These are phyloP conservation scores for Hysterium pulicare DNA, from an alignment of 2,329 filamentous ascomycete genomes.

Conservation along the genomic window DNA sequence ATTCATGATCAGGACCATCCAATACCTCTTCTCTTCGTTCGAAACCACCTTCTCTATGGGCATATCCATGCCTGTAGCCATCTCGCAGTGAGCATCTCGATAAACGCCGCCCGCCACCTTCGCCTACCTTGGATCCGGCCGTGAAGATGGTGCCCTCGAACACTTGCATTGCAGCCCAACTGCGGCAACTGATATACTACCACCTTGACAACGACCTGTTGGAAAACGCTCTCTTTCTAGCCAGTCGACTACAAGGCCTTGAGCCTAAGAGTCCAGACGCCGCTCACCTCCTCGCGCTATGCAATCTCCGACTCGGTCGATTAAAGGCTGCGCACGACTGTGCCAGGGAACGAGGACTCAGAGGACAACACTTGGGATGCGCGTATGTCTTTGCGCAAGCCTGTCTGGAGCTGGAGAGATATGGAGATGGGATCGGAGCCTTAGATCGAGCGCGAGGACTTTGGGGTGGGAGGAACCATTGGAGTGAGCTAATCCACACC, in stretches of 20 bases:
- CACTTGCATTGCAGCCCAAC: conserved; percentile 56
- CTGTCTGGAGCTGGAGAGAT: conserved; percentile 73
- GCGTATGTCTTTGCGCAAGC: conserved; percentile 89
- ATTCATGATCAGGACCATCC: conserved; percentile 22
- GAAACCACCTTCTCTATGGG: neutral
- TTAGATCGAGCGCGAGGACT: conserved; percentile 76
- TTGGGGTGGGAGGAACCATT: conserved; percentile 72
- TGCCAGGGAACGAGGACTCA: conserved; percentile 66
- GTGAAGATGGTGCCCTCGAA: conserved; percentile 54
- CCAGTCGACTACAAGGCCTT: conserved; percentile 79
- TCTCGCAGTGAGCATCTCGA: conserved; percentile 4
- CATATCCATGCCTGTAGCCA: neutral
- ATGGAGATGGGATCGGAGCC: conserved; percentile 76
- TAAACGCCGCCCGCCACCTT: conserved; percentile 8
- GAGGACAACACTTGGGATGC: conserved; percentile 77
- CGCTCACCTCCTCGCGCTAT: conserved; percentile 77
- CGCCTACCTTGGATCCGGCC: conserved; percentile 5
- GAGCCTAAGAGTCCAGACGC: conserved; percentile 79
- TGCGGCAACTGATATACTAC: conserved; percentile 66
- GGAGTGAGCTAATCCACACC: conserved; percentile 58
- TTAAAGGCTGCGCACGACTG: conserved; percentile 82
- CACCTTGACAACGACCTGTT: conserved; percentile 85
- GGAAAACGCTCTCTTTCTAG: conserved; percentile 90
- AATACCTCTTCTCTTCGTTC: conserved; percentile 1
- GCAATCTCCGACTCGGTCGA: conserved; percentile 78